These are phyloP conservation scores for Blumeria hordei DNA, from an alignment of 2,329 filamentous ascomycete species.

Conservation along the genomic window DNA sequence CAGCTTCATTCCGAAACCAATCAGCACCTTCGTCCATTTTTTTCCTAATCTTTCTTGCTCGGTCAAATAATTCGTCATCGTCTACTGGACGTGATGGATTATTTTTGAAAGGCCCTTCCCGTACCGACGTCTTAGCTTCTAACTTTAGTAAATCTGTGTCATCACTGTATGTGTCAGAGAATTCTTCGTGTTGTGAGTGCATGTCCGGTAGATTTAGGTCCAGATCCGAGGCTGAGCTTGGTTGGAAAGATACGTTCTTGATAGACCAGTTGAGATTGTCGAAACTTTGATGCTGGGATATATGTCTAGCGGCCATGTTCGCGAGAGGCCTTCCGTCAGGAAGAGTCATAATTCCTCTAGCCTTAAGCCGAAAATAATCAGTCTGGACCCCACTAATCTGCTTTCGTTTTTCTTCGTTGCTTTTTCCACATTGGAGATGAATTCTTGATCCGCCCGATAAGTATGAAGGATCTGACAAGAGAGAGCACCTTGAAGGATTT, in stretches of 20 bases:
- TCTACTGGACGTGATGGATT: slow-evolving; percentile 4
- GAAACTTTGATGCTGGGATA: slow-evolving; percentile 2
- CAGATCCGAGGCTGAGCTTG: no score
- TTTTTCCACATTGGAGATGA: slow-evolving; percentile 9
- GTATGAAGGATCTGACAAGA: slow-evolving; percentile 13
- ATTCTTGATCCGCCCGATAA: slow-evolving; percentile 13
- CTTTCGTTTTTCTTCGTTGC: slow-evolving; percentile 7
- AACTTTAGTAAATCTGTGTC: no score
- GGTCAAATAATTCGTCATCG: slow-evolving; percentile 14
- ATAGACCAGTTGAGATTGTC: no score
- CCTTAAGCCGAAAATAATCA: slow-evolving; percentile 16
- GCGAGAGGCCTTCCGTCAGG: slow-evolving; percentile 13
- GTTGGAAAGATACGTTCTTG: no score
- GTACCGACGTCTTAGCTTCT: no score
- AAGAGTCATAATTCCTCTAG: slow-evolving; percentile 14
- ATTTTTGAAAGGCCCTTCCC: no score
- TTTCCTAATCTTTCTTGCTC: slow-evolving; percentile 14
- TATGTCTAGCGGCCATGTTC: slow-evolving; percentile 9
- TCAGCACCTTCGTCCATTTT: slow-evolving; percentile 15
- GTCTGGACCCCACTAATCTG: slow-evolving; percentile 15
- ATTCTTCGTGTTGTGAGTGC: no score
- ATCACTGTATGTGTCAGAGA: no score
- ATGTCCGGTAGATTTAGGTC: no score
- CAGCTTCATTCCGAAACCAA: slow-evolving; percentile 12
- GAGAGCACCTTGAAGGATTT: slow-evolving; percentile 3